Conservation (phyloP, 2,329 filamentous ascomycete species). For the Lasiodiplodia gonubiensis region DNA sequence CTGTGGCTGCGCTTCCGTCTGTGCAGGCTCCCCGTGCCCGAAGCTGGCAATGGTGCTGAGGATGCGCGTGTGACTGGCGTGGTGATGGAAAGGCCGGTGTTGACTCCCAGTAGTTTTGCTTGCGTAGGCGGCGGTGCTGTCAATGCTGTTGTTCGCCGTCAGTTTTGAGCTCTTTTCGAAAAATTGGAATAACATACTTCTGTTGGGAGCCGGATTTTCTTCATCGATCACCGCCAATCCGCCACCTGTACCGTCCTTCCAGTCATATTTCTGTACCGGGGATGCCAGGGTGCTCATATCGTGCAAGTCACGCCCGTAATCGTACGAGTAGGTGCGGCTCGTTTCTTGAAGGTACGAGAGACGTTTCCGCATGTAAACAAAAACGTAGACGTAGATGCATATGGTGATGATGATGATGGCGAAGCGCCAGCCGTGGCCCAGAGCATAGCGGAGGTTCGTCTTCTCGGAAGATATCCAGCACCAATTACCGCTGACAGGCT, state of each 20-base stretch:
- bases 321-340: slow-evolving; percentile 18
- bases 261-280: background rate
- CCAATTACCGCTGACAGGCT: slow-evolving; percentile 55
- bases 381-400: slow-evolving; percentile 54
- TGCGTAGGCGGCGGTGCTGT: background rate
- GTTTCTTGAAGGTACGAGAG: slow-evolving; percentile 21
- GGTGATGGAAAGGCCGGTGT: slow-evolving; percentile 7
- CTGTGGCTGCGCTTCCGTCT: slow-evolving; percentile 23
- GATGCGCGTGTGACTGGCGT: background rate
- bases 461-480: slow-evolving; percentile 53
- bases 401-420: slow-evolving; percentile 50
- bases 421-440: slow-evolving; percentile 56
- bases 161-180: background rate
- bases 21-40: background rate
- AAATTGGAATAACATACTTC: background rate
- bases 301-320: slow-evolving; percentile 21
- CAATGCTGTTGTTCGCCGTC: background rate
- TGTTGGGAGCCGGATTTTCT: background rate
- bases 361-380: slow-evolving; percentile 40
- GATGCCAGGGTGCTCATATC: background rate
- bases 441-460: slow-evolving; percentile 49
- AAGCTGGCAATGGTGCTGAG: background rate
- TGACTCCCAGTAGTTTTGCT: slow-evolving; percentile 9
- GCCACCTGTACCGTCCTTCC: background rate
- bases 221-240: slow-evolving; percentile 2